Percentiles rank a stretch among this genome's conserved stretches.
Conservation (phyloP, 352 stramenopile species). For the Peronospora destructor region DNA sequence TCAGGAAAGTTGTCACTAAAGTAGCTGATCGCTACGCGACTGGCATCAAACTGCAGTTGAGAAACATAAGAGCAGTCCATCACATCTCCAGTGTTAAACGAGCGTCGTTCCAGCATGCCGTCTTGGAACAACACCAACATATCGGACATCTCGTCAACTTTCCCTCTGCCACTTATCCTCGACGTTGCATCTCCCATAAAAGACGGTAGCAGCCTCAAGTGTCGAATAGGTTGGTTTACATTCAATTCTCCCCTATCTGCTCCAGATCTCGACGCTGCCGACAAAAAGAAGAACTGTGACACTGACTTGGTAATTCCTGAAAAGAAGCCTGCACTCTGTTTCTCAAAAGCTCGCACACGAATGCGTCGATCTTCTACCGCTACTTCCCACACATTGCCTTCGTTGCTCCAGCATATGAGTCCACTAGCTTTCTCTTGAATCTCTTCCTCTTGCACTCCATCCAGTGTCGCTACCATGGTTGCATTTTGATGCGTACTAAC, state of each 20-base stretch:
- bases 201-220: constrained; percentile 41
- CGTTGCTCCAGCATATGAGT: constrained; percentile 75
- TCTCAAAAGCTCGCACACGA: constrained; percentile 66
- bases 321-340: constrained; percentile 56
- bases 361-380: constrained; percentile 75
- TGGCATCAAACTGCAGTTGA: constrained; percentile 53
- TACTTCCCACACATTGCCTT: constrained; percentile 73
- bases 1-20: constrained; percentile 66
- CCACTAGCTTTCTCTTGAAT: constrained; percentile 32
- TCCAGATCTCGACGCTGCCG: constrained; percentile 24
- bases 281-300: constrained; percentile 73
- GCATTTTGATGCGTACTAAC: constrained; percentile 46
- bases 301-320: constrained; percentile 67
- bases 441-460: constrained; percentile 10
- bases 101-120: constrained; percentile 54
- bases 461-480: constrained; percentile 10
- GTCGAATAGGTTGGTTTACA: constrained; percentile 47
- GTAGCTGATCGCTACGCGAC: constrained; percentile 53
- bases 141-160: constrained; percentile 38
- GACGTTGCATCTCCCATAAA: constrained; percentile 13
- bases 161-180: constrained; percentile 14
- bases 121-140: constrained; percentile 68
- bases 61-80: constrained; percentile 58
- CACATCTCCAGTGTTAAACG: constrained; percentile 58
- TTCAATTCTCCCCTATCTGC: constrained; percentile 32